Evolutionary conservation across 768 basidiomycete genomes (phyloP).

Genomic region (Leccinellum rugosiceps): DNA sequence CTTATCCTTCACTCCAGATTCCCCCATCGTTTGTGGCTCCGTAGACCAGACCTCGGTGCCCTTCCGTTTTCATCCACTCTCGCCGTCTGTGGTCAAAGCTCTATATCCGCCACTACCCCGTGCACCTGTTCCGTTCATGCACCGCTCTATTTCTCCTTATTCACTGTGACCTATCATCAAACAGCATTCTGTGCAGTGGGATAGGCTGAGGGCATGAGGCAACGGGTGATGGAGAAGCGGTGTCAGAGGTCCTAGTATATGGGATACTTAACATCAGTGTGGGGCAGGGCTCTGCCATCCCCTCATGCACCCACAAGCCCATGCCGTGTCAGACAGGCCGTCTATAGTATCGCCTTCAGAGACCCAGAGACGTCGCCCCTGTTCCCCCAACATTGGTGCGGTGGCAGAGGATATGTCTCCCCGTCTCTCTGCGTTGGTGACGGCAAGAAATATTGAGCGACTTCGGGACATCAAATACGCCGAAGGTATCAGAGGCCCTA

Average conservation of each 20-base stretch:
- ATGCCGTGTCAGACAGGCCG: conserved; percentile 41
- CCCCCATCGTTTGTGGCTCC: conserved; percentile 52
- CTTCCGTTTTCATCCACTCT: conserved; percentile 81
- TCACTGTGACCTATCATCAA: no score
- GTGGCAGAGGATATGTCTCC: conserved; percentile 39
- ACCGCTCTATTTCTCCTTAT: conserved; percentile 40
- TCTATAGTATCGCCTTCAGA: conserved; percentile 47
- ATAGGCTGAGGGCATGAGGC: background rate
- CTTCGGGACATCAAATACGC: conserved; percentile 78
- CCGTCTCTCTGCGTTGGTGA: conserved; percentile 60
- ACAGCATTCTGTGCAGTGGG: conserved; percentile 31
- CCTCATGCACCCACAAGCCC: conserved; percentile 35
- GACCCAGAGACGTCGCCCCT: conserved; percentile 52
- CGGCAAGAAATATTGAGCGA: conserved; percentile 84
- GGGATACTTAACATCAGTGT: no score
- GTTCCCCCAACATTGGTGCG: conserved; percentile 64
- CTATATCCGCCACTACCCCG: conserved; percentile 51
- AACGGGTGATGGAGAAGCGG: background rate
- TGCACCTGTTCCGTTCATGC: conserved; percentile 60
- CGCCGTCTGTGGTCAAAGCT: conserved; percentile 58
- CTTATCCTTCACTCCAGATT: conserved; percentile 45
- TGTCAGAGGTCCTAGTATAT: background rate
- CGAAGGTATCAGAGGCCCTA: conserved; percentile 77
- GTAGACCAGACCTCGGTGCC: conserved; percentile 66
- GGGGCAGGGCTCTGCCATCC: no score